phyloP scores from a whole-genome alignment of 2,329 filamentous ascomycete species.

The Sporothrix dimorphospora region DNA sequence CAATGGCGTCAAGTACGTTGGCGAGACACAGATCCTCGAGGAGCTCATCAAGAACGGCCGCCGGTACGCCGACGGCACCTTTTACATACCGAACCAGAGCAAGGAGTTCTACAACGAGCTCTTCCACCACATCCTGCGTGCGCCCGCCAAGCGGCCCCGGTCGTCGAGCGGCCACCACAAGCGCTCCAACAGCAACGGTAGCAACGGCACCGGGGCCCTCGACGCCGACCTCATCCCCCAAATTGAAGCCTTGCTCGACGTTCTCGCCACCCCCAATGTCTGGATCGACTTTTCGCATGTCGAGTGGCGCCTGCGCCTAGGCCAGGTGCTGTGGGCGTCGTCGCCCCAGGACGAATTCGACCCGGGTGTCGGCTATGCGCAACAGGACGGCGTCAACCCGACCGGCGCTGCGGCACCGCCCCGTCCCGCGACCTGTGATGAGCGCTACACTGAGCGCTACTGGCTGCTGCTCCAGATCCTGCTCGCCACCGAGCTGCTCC shows the following conservation, averaged over 20 bases:
- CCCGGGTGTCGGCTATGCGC: slow-evolving; percentile 9
- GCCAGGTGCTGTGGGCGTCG: slow-evolving; percentile 68
- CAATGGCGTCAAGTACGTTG: slow-evolving; percentile 57
- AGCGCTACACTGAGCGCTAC: slow-evolving; percentile 64
- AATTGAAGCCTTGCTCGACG: slow-evolving; percentile 68
- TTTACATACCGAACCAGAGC: slow-evolving; percentile 53
- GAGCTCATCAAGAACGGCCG: slow-evolving; percentile 60
- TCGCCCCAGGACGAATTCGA: slow-evolving; percentile 31
- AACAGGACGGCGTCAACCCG: slow-evolving; percentile 48
- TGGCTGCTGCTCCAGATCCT: slow-evolving; percentile 70
- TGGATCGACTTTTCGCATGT: slow-evolving; percentile 77
- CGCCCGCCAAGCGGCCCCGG: slow-evolving; percentile 51
- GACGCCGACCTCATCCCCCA: slow-evolving; percentile 62
- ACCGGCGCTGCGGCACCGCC: slow-evolving; percentile 49
- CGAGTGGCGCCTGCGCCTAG: slow-evolving; percentile 73
- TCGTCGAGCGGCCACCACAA: slow-evolving; percentile 56
- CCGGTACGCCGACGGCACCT: slow-evolving; percentile 57
- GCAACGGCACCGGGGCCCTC: neutral
- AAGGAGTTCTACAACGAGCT: slow-evolving; percentile 65
- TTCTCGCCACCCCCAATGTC: slow-evolving; percentile 65
- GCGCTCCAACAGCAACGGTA: slow-evolving; percentile 43
- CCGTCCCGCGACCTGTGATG: slow-evolving; percentile 53
- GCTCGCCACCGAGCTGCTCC: slow-evolving; percentile 65
- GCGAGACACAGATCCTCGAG: slow-evolving; percentile 62
- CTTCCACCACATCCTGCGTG: slow-evolving; percentile 62